Conservation (phyloP, 2,329 filamentous ascomycete species). For the Pyrenochaeta sp. region DNA sequence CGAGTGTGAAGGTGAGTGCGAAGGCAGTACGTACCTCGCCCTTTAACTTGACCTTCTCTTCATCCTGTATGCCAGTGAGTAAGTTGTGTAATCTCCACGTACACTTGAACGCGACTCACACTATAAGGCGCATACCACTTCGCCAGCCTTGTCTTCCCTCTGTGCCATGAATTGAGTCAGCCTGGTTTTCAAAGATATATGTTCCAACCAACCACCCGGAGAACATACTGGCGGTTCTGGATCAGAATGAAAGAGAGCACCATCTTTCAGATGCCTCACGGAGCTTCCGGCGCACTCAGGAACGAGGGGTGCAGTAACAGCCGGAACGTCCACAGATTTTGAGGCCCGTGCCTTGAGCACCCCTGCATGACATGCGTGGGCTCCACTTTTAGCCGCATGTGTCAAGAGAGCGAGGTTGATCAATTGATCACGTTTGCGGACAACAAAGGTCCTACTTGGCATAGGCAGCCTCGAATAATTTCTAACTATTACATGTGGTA, state of each 20-base stretch:
- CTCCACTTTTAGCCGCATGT: constrained; percentile 1
- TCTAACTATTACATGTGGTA: too few species aligned
- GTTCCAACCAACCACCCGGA: constrained; percentile 3
- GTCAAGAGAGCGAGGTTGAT: constrained; percentile 6
- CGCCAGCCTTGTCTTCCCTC: constrained; percentile 96
- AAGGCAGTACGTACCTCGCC: constrained; percentile 74
- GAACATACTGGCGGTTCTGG: constrained; percentile 80
- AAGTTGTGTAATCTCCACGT: not conserved
- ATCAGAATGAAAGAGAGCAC: constrained; percentile 89
- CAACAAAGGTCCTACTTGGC: too few species aligned
- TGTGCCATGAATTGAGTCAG: constrained; percentile 49
- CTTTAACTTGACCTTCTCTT: constrained; percentile 98
- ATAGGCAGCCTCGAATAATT: too few species aligned
- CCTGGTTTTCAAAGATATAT: not conserved
- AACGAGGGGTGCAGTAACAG: not conserved
- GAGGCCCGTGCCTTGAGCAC: not conserved
- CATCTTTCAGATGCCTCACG: constrained; percentile 46
- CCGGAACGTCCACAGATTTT: not conserved
- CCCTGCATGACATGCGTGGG: not conserved
- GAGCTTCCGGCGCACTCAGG: not conserved
- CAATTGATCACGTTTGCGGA: constrained; percentile 27
- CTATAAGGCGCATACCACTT: constrained; percentile 99
- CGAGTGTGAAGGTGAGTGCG: constrained; percentile 9
- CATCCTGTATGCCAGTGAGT: constrained; percentile 66
- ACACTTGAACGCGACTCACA: constrained; percentile 53